Percentiles rank a stretch among this genome's conserved stretches.
phyloP scores from a whole-genome alignment of 2,329 filamentous ascomycete species.

The Curvularia spicifera region DNA sequence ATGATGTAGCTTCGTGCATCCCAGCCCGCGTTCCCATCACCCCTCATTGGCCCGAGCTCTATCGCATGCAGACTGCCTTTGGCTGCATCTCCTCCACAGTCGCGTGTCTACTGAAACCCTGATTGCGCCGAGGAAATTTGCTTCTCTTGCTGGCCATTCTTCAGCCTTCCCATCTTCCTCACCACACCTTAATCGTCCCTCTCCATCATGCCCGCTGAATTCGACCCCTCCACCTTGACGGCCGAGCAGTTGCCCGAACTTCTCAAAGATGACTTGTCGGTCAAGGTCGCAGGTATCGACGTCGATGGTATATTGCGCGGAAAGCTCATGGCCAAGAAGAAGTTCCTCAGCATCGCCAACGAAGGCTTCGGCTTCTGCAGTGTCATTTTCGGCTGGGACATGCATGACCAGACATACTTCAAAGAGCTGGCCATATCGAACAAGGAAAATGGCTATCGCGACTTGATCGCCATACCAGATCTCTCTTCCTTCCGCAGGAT shows the following conservation, averaged over 20 bases:
- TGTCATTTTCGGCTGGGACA: constrained; percentile 95
- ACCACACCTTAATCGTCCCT: not conserved
- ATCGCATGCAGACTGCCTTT: constrained; percentile 15
- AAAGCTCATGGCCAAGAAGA: constrained; percentile 90
- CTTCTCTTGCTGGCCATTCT: constrained; percentile 2
- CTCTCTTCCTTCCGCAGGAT: constrained; percentile 79
- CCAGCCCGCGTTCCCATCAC: constrained; percentile 14
- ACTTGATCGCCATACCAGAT: constrained; percentile 83
- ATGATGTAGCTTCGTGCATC: constrained; percentile 25
- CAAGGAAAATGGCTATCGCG: constrained; percentile 86
- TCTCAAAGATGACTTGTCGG: constrained; percentile 73
- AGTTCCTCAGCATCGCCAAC: constrained; percentile 83
- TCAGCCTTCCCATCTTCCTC: not conserved
- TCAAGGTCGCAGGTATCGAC: constrained; percentile 88
- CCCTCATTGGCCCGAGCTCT: constrained; percentile 43
- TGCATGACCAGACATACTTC: constrained; percentile 92
- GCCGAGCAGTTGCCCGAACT: constrained; percentile 69
- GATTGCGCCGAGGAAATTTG: constrained; percentile 10
- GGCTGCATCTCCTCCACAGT: constrained; percentile 7
- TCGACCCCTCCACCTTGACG: constrained; percentile 58
- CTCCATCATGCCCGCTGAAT: constrained; percentile 20
- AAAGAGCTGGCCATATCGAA: constrained; percentile 86
- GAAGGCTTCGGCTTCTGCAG: constrained; percentile 92
- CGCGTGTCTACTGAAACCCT: constrained; percentile 14
- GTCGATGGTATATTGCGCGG: constrained; percentile 86